Conservation (phyloP, 176 grass and related monocot genomes). For the Lolium multiflorum region DNA sequence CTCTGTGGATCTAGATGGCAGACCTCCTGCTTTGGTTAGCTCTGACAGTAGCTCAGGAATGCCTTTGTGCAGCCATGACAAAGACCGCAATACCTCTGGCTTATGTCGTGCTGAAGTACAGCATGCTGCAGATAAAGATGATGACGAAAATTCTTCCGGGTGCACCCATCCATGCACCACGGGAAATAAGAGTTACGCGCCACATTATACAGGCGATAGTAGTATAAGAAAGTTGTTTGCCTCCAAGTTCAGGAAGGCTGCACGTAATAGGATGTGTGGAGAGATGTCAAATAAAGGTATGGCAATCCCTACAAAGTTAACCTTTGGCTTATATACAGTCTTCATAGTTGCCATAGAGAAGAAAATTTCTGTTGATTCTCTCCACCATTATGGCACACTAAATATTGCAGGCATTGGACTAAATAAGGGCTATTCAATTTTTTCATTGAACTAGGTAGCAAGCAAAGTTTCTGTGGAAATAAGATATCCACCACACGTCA, state of each 20-base stretch:
- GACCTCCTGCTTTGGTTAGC: slow-evolving; percentile 61
- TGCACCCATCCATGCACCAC: slow-evolving; percentile 52
- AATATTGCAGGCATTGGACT: slow-evolving; percentile 24
- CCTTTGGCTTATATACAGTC: slow-evolving; percentile 24
- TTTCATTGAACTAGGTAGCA: slow-evolving; percentile 46
- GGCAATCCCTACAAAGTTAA: background rate
- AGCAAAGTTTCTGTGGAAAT: slow-evolving; percentile 46
- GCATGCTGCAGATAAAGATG: slow-evolving; percentile 64
- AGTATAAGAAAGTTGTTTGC: slow-evolving; percentile 63
- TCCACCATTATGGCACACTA: slow-evolving; percentile 1
- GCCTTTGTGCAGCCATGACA: slow-evolving; percentile 55
- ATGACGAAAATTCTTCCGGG: slow-evolving; percentile 80
- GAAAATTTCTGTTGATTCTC: slow-evolving; percentile 27
- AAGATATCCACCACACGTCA: slow-evolving; percentile 62
- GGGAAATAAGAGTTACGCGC: slow-evolving; percentile 50
- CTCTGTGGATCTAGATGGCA: slow-evolving; percentile 50
- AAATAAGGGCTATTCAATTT: slow-evolving; percentile 33
- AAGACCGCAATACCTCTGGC: slow-evolving; percentile 33
- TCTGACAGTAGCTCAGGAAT: slow-evolving; percentile 78
- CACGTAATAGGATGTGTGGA: slow-evolving; percentile 51
- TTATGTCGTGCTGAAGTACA: slow-evolving; percentile 38
- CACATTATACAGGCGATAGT: slow-evolving; percentile 40
- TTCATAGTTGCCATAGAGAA: slow-evolving; percentile 27
- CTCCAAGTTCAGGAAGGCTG: slow-evolving; percentile 61
- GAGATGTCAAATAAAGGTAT: slow-evolving; percentile 57